A percentile compares a stretch with the other conserved stretches of the same genome.
Evolutionary conservation across 768 basidiomycete genomes (phyloP).

Genomic region (Holtermanniella nyarrowii): DNA sequence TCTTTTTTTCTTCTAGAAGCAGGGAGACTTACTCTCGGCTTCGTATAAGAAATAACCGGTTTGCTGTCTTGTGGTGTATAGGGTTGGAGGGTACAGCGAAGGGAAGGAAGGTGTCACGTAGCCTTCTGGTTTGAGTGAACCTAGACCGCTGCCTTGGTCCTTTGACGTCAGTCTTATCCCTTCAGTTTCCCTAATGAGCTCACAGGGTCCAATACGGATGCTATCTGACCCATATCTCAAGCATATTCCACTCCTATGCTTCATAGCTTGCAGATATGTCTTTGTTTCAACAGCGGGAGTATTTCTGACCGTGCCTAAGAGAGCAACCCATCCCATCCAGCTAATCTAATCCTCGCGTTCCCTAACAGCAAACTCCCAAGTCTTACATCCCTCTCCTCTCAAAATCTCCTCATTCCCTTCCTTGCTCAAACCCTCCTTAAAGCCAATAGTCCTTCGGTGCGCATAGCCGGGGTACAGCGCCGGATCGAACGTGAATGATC

Average conservation of each 20-base stretch:
- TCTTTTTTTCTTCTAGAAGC: too few species aligned
- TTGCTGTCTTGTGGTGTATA: slow-evolving; percentile 10
- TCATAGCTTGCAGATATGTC: too few species aligned
- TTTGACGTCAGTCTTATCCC: neutral
- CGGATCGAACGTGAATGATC: slow-evolving; percentile 71
- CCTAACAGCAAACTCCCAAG: slow-evolving; percentile 70
- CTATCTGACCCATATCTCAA: neutral
- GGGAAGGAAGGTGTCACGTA: slow-evolving; percentile 26
- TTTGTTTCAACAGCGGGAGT: too few species aligned
- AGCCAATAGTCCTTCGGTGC: slow-evolving; percentile 88
- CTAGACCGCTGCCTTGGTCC: neutral
- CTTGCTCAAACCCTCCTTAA: slow-evolving; percentile 55
- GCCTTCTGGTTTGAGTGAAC: slow-evolving; percentile 11
- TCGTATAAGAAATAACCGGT: slow-evolving; percentile 30
- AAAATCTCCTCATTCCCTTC: slow-evolving; percentile 53
- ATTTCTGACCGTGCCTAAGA: neutral
- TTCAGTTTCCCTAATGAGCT: neutral
- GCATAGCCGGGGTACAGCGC: slow-evolving; percentile 70
- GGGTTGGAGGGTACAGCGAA: slow-evolving; percentile 24
- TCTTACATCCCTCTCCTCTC: slow-evolving; percentile 52
- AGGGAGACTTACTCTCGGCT: slow-evolving; percentile 27
- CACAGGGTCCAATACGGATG: neutral
- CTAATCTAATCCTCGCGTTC: slow-evolving; percentile 1
- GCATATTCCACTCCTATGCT: too few species aligned
- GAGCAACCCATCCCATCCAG: neutral